These are phyloP conservation scores for Alloteropsis semialata DNA, from an alignment of 176 grass and related monocot genomes.

Conservation along the genomic window DNA sequence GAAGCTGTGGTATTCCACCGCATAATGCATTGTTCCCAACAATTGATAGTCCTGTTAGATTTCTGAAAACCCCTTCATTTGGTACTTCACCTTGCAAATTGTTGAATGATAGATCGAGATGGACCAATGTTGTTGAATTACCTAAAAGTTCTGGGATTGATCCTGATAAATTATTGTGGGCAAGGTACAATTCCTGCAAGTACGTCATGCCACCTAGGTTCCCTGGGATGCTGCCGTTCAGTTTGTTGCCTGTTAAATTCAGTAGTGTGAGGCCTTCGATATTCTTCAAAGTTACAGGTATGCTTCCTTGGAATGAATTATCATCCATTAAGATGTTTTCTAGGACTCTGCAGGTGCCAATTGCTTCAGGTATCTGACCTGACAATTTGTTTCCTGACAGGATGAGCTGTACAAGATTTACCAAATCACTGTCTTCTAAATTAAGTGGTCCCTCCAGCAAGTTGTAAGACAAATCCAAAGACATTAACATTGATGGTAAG, in stretches of 20 bases:
- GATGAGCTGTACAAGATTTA: neutral
- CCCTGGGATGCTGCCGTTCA: slow-evolving; percentile 8
- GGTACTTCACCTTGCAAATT: slow-evolving; percentile 36
- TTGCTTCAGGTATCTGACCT: slow-evolving; percentile 16
- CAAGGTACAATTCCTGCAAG: slow-evolving; percentile 16
- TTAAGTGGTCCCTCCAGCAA: neutral
- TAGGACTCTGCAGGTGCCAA: slow-evolving; percentile 26
- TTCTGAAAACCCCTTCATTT: slow-evolving; percentile 29
- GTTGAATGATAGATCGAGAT: slow-evolving; percentile 36
- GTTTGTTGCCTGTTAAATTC: slow-evolving; percentile 21
- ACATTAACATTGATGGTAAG: neutral
- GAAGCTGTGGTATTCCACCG: slow-evolving; percentile 25
- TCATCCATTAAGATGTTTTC: slow-evolving; percentile 20
- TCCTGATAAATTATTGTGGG: slow-evolving; percentile 24
- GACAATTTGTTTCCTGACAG: slow-evolving; percentile 17
- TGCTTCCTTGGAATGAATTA: slow-evolving; percentile 30
- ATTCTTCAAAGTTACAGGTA: slow-evolving; percentile 15
- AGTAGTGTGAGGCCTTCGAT: slow-evolving; percentile 26
- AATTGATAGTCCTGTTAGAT: slow-evolving; percentile 32
- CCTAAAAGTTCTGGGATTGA: neutral
- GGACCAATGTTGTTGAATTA: neutral
- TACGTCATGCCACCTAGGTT: neutral
- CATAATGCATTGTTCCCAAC: slow-evolving; percentile 12
- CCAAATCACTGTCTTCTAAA: neutral
- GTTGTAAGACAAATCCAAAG: neutral